Conservation (phyloP, 106 monocot species). For the Iris macrosiphon region DNA sequence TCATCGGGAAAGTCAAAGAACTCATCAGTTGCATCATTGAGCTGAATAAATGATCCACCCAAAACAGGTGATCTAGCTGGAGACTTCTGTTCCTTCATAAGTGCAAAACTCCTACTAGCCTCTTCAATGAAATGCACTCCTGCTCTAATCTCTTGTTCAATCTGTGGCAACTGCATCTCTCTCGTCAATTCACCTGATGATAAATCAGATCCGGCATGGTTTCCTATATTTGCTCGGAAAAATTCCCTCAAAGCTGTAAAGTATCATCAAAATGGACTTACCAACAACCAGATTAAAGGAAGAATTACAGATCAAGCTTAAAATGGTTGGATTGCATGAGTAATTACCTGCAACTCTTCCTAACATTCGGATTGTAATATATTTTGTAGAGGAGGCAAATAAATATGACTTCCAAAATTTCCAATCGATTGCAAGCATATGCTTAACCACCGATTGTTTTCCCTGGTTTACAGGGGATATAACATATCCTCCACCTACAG, state of each 20-base stretch:
- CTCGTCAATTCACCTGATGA: conserved; percentile 48
- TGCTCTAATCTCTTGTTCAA: conserved; percentile 29
- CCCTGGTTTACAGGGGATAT: conserved; percentile 78
- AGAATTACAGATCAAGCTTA: neutral
- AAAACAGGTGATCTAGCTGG: conserved; percentile 15
- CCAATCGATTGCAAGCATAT: conserved; percentile 98
- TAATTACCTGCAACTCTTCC: conserved; percentile 67
- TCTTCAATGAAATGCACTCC: conserved; percentile 22
- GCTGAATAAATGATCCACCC: conserved; percentile 66
- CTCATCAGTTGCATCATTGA: conserved; percentile 86
- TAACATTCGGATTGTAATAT: conserved; percentile 72
- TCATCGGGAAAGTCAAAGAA: conserved; percentile 86
- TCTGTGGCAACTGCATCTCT: conserved; percentile 19
- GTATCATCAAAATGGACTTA: neutral
- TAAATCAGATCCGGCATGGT: conserved; percentile 30
- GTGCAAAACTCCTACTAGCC: conserved; percentile 16
- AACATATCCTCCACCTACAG: conserved; percentile 89
- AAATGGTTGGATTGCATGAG: neutral
- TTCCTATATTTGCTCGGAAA: conserved; percentile 57
- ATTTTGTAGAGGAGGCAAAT: conserved; percentile 58
- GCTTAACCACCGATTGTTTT: conserved; percentile 85
- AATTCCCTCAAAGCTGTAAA: conserved; percentile 72
- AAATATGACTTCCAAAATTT: conserved; percentile 83
- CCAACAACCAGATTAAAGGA: too few relatives aligned
- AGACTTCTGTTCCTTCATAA: conserved; percentile 22